Base-by-base conservation (phyloP, 2,329 filamentous ascomycete species). In the Penicillium hesseltinei region DNA sequence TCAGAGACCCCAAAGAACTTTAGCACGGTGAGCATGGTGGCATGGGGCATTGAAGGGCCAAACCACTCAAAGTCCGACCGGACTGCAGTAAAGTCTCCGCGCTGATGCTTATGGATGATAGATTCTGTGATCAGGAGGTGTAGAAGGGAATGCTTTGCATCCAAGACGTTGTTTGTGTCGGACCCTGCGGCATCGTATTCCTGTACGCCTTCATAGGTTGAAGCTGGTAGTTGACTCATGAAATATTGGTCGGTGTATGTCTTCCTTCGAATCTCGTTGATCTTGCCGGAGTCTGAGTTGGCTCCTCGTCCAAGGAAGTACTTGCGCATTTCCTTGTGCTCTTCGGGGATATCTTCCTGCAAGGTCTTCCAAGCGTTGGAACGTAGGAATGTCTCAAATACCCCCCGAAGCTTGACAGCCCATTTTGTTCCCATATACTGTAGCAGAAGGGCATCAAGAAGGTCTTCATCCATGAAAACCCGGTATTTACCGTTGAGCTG, bases 31-130 rank as follows among this genome's bases (percentile, higher is more conserved):
- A 83, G 71, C 19, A 88, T 80, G 0, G 85, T 86, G 29, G 80
- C 70, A 63, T 90, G 87, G 2, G 85, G 78, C 15, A 88, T 72
- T 5, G 80, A 81, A 0, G 84, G 80, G 0, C 82, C 81, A 57
- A 86, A 84, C 75, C 80, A 84, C 44, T 80, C 75, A 61, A 87
- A 85, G 64, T 86, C 83, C 0, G 82, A 83, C 13, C 82, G 78
- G 39, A 87, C 71, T 3, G 84, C 79, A 1, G 81, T 81, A 50
- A 84, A 77, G 21, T 81, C 74, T 10, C 77, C 77, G 42, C 80
- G 74, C 1, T 82, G 63, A 21, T 76, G 71, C 27, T 73, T 80
- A 57, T 80, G 77, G 36, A 87, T 62, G 36, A 84, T 69, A 15
- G 84, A 77, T 62, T 86, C 83, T 8, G 83, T 80, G 29, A 83